Conservation (phyloP, 495 filamentous ascomycete genomes). For the Delitschia confertaspora region DNA sequence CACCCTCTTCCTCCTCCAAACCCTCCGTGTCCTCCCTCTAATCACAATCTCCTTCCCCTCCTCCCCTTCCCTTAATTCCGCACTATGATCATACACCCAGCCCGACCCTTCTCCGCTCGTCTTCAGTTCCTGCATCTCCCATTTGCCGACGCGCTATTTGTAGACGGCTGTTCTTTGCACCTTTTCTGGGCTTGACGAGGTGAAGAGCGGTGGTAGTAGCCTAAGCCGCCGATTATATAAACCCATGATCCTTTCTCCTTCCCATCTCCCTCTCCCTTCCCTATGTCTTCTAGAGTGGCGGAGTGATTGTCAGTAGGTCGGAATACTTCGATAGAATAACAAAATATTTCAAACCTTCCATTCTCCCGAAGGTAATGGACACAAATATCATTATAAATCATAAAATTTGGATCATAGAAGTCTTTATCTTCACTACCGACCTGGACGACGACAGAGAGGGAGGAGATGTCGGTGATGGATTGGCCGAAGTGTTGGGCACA, state of each 20-base stretch:
- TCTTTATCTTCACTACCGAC: constrained; percentile 7
- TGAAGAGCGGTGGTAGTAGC: neutral
- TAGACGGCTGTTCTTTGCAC: constrained; percentile 1
- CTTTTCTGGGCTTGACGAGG: neutral
- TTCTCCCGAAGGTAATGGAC: neutral
- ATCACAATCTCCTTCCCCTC: constrained; percentile 1
- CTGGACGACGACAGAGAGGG: neutral
- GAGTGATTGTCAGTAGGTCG: constrained; percentile 3
- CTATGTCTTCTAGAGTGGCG: constrained; percentile 2
- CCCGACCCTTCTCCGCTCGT: constrained; percentile 1
- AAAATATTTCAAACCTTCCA: neutral
- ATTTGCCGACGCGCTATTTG: neutral
- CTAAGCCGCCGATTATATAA: constrained; percentile 2
- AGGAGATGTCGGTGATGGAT: constrained; percentile 1
- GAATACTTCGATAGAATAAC: constrained; percentile 8
- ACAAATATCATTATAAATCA: constrained; percentile 12
- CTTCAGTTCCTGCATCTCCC: neutral
- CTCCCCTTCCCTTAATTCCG: neutral
- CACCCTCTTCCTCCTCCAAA: no score
- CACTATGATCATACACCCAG: constrained; percentile 1
- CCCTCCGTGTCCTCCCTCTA: neutral
- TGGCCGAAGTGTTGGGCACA: neutral
- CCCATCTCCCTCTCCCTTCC: no score
- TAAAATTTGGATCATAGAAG: constrained; percentile 6
- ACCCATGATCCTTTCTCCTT: neutral